Evolutionary conservation across 768 basidiomycete species (phyloP).

Genomic region (Strobilomyces dryophilus): DNA sequence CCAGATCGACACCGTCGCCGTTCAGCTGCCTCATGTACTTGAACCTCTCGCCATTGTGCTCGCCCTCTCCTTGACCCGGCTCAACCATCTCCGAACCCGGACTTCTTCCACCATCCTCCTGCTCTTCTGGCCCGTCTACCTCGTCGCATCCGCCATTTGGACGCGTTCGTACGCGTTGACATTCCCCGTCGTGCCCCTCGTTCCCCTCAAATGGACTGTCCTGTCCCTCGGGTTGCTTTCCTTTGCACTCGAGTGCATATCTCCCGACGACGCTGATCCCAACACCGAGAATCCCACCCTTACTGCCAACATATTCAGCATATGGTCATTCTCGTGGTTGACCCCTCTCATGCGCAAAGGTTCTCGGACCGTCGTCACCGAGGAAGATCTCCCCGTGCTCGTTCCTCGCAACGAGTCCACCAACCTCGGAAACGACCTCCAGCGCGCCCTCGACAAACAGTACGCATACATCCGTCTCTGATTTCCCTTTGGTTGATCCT

Average conservation of each 20-base stretch:
- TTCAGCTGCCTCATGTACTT: constrained; percentile 50
- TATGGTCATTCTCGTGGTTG: constrained; percentile 86
- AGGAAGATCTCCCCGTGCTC: constrained; percentile 81
- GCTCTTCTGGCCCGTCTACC: constrained; percentile 78
- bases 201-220: constrained; percentile 43
- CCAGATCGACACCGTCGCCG: constrained; percentile 35
- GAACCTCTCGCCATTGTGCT: constrained; percentile 52
- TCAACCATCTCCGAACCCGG: constrained; percentile 68
- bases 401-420: constrained; percentile 64
- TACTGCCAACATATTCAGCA: constrained; percentile 77
- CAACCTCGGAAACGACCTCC: constrained; percentile 59
- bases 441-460: constrained; percentile 60
- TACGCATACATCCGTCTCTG: constrained; percentile 31
- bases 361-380: constrained; percentile 62
- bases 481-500: not conserved
- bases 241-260: constrained; percentile 65
- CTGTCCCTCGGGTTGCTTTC: constrained; percentile 46
- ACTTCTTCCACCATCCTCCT: constrained; percentile 70
- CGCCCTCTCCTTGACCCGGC: constrained; percentile 49
- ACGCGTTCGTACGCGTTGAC: constrained; percentile 49
- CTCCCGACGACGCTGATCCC: constrained; percentile 50
- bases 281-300: constrained; percentile 62
- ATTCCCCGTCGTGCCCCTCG: constrained; percentile 33
- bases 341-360: constrained; percentile 75
- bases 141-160: constrained; percentile 48